Base-by-base conservation (phyloP, 768 basidiomycete species). In the Suillus paluster region DNA sequence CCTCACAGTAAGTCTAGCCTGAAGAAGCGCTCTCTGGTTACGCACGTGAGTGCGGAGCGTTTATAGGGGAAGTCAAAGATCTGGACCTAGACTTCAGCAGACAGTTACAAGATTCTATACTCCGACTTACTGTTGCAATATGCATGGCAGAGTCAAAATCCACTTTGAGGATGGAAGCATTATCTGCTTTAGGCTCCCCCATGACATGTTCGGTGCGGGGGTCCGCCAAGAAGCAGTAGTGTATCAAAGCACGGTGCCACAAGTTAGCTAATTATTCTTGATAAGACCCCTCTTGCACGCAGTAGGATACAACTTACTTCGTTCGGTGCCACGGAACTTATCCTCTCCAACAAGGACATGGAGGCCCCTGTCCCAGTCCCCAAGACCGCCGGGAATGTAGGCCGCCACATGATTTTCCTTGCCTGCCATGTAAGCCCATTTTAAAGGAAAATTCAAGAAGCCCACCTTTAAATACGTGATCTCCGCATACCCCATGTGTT, bases 271-370 rank as follows among this genome's bases (percentile, higher is more conserved):
- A 4, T 11, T 38, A 10, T 21, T 1, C 25, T 5, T 2, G 8
- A 15, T 70, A 30, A 68, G 45, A 17, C 12, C 5, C 8, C 17
- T 1, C 11, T 44, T 15, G 30, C 12, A 25, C 7, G 9, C 7
- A 46, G 11, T 33, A 27, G 21, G 39, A 2, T 23, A 63, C 44
- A 15, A 77, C 80, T 57, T 59, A 83, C 83, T 74, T 70, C 81
- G 65, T 39, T 70, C 71, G 56, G 70, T 67, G 36, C 83, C 83
- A 23, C 81, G 68, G 68, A 81, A 84, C 60, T 79, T 80, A 6
- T 74, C 74, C 53, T 84, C 82, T 15, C 83, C 83, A 5, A 79
- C 77, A 25, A 84, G 75, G 23, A 83, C 74, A 58, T 84, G 83
- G 3, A 80, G 68, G 0, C 81, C 81, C 10, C 76, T 59, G 48